phyloP scores from a whole-genome alignment of 371 early-diverging fungal genomes.

The Mucor mucedo region DNA sequence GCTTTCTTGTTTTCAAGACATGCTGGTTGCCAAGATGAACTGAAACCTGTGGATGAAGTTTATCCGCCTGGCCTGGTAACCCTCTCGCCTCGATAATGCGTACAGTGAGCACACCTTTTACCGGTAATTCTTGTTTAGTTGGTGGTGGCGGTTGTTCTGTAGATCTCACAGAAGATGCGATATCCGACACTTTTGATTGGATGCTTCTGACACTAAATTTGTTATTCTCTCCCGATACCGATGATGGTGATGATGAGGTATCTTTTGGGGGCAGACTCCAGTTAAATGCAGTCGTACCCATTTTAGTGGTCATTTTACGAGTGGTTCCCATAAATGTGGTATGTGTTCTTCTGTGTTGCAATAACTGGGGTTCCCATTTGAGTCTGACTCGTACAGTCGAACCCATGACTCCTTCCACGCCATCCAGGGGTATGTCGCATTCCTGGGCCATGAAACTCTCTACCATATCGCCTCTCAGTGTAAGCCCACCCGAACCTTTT shows the following conservation, averaged over 20 bases:
- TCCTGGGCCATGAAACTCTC: slow-evolving; percentile 46
- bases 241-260: background rate
- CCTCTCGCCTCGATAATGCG: slow-evolving; percentile 61
- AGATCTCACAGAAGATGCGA: background rate
- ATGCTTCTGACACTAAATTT: background rate
- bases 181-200: slow-evolving; percentile 4
- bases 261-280: slow-evolving; percentile 22
- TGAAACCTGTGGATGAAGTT: slow-evolving; percentile 58
- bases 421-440: slow-evolving; percentile 45
- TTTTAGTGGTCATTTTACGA: slow-evolving; percentile 26
- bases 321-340: slow-evolving; percentile 40
- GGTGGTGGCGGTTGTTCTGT: too few relatives aligned
- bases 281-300: slow-evolving; percentile 30
- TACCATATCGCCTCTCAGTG: slow-evolving; percentile 47
- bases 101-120: slow-evolving; percentile 42
- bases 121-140: background rate
- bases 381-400: slow-evolving; percentile 38
- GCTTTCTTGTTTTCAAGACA: slow-evolving; percentile 72
- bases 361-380: slow-evolving; percentile 53
- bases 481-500: slow-evolving; percentile 48
- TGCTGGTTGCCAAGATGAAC: slow-evolving; percentile 56
- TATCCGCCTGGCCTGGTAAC: slow-evolving; percentile 54
- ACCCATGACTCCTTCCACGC: slow-evolving; percentile 38
- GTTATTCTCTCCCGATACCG: background rate
- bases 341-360: slow-evolving; percentile 39